Evolutionary conservation across 176 grass and related monocot species (phyloP), one percentile per base, ranked within the genome.

Genomic region (Luzula sylvatica): DNA sequence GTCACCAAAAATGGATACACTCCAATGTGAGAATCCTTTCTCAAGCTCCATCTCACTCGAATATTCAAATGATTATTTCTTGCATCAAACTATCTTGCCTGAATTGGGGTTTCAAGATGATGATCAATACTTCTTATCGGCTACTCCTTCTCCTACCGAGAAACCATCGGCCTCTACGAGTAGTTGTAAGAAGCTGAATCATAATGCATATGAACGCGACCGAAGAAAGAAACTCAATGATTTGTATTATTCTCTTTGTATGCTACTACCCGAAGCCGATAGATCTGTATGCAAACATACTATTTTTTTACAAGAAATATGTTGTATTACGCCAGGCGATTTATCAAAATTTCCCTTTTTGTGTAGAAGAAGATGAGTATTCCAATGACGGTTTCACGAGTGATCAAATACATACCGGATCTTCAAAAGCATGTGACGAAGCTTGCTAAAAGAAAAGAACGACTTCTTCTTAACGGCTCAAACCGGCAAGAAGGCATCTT

Each of bases 201-300:
- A 95, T 52, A 98, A 86, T 73, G 92, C 92, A 12, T 90, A 90
- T 42, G 92, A 90, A 59, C 81, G 92, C 48, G 85, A 86, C 65
- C 78, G 81, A 25, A 65, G 92, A 50, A 96, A 90, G 78, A 82
- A 96, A 78, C 77, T 96, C 55, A 96, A 96, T 46, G 69, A 21
- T 25, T 65, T 86, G 40, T 96, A 90, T 70, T 86, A 71, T 20
- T 84, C 83, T 3, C 83, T 95, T 50, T 80, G 77, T 18, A 41
- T 50, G 8, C 66, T 88, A 20, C 72, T 95, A 19, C 89, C 89
- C 5, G 83, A 85, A 23, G 52, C 73, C 4, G 80, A 85, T 17
- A 73, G 76, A 63, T 75, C 30, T 48, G 89, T 88, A 68, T 26
- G 64, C 41, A 54, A 2, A 30, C 15, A 46, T 23, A 29, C 28